Evolutionary conservation across 2,329 filamentous ascomycete species (phyloP), one percentile per base, ranked within the genome.

Genomic region (Ceratocystis harringtonii): DNA sequence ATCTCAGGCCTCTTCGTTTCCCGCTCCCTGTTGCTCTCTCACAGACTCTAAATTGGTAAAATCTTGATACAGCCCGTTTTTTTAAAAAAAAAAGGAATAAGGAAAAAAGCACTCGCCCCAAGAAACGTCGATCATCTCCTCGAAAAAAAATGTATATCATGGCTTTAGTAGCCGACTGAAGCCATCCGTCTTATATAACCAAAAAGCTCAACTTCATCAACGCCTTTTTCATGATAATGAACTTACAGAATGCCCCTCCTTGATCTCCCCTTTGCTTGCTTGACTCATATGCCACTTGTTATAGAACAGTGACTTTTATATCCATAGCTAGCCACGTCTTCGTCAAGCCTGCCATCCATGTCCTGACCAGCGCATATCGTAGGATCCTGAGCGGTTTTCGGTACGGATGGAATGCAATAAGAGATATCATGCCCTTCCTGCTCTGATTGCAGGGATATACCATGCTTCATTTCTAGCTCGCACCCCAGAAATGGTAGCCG

Each of bases 381-480:
- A 19, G 17, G 17, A 28, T 58, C 7, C 55, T 36, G n/a, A 12
- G 28, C 55, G 32, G 28, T 32, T 58, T 58, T 17, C 55, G 28
- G 30, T n/a, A 25, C 17, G 6, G 30, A 19, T 32, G 55, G 55
- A 30, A 58, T 58, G 32, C 17, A n/a, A 32, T n/a, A 30, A 44
- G 28, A 12, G 41, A 50, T 17, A 28, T 17, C 32, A 64, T 43
- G 36, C 22, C 41, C 52, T 6, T 36, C 41, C 17, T 30, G 28
- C 28, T 65, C 64, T 10, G 64, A 57, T n/a, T 57, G 64, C 7
- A 65, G 55, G 28, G 58, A 62, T 7, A 65, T 12, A 19, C 17
- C 8, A 5, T 25, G 6, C 45, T n/a, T 32, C 22, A 4, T 19
- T 25, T 52, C 48, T 25, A 52, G 48, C 48, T 52, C 48, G 48